Evolutionary conservation across 2,329 filamentous ascomycete genomes (phyloP).

Genomic region (Ceratocystis harringtonii): DNA sequence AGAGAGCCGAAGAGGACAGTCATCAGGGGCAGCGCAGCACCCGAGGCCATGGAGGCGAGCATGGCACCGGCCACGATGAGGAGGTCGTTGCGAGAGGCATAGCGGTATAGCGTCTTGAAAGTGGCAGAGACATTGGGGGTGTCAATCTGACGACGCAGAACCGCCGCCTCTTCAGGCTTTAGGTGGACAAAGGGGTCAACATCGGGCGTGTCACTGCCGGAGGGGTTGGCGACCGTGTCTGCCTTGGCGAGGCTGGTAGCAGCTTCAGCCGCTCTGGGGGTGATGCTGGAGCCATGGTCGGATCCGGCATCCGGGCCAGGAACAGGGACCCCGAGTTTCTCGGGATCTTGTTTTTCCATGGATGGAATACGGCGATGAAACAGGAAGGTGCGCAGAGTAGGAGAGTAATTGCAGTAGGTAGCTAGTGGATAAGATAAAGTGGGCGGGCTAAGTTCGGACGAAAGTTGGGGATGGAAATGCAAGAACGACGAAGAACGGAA

Average conservation of each 20-base stretch:
- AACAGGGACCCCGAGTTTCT: neutral
- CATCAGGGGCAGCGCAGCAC: constrained; percentile 65
- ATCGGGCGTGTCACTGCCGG: neutral
- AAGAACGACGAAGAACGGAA: neutral
- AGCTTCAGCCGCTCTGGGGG: neutral
- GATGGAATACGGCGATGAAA: neutral
- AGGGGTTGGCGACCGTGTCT: neutral
- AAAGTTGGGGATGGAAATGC: neutral
- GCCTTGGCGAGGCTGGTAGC: neutral
- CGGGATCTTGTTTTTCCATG: neutral
- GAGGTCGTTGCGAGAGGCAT: constrained; percentile 50
- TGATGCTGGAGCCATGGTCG: neutral
- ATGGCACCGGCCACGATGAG: constrained; percentile 46
- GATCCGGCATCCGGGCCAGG: neutral
- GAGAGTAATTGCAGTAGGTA: neutral
- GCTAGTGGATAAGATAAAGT: neutral
- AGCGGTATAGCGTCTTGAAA: constrained; percentile 52
- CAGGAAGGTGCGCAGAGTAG: neutral
- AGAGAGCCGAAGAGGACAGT: constrained; percentile 68
- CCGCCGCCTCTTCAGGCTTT: constrained; percentile 46
- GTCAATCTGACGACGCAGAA: constrained; percentile 54
- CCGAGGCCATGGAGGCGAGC: constrained; percentile 53
- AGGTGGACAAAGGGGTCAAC: constrained; percentile 47
- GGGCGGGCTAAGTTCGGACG: neutral
- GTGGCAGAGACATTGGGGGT: constrained; percentile 49